Evolutionary conservation across 2,329 filamentous ascomycete species (phyloP).

Genomic region (Paecilomyces variotii): DNA sequence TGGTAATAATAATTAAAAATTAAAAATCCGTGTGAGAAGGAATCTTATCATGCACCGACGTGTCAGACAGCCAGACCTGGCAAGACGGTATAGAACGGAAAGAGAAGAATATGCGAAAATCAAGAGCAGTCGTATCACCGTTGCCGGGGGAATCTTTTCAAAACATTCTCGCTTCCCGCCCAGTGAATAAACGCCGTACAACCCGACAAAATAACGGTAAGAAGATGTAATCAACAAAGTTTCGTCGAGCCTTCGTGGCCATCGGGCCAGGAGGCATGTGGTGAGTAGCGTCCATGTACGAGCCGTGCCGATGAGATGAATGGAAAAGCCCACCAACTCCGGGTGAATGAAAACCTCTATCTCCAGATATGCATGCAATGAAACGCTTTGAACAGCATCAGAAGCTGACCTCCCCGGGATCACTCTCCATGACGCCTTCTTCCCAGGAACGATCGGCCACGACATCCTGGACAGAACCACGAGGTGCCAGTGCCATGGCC

Average conservation of each 20-base stretch:
- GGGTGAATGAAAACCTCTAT: slow-evolving; percentile 10
- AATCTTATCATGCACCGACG: background rate
- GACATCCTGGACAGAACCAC: slow-evolving; percentile 21
- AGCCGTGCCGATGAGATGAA: background rate
- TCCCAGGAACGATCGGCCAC: slow-evolving; percentile 30
- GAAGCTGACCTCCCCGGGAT: slow-evolving; percentile 37
- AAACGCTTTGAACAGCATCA: slow-evolving; percentile 11
- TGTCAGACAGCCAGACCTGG: background rate
- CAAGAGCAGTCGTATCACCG: background rate
- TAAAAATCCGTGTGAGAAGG: background rate
- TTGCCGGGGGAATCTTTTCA: background rate
- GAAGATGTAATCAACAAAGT: background rate
- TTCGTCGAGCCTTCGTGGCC: slow-evolving; percentile 1
- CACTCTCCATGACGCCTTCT: slow-evolving; percentile 35
- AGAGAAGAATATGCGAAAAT: background rate
- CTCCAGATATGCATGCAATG: slow-evolving; percentile 9
- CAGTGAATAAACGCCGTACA: slow-evolving; percentile 2
- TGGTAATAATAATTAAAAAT: background rate
- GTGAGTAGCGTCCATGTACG: slow-evolving; percentile 4
- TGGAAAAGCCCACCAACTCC: slow-evolving; percentile 7
- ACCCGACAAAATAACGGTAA: background rate
- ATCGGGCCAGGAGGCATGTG: slow-evolving; percentile 1
- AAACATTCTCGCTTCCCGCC: background rate
- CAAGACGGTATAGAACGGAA: background rate
- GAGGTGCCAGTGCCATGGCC: slow-evolving; percentile 28